phyloP scores from a whole-genome alignment of 306 rosid genomes.

The Herpetospermum pedunculosum region DNA sequence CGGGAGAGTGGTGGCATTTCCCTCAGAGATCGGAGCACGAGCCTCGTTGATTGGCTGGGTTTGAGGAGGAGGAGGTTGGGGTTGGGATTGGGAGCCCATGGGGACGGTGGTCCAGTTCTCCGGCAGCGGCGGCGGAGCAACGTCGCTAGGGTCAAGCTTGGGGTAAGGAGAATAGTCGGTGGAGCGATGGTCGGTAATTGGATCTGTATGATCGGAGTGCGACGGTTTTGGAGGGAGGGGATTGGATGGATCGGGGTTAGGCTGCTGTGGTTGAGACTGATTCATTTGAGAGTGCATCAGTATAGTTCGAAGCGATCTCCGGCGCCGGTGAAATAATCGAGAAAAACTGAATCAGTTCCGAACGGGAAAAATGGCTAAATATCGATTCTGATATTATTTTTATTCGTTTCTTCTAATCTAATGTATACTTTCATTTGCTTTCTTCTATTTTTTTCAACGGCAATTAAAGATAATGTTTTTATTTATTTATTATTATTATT shows the following conservation, averaged over 20 bases:
- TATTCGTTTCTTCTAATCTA: not conserved
- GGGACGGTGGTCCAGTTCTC: conserved; percentile 39
- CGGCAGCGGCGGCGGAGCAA: conserved; percentile 21
- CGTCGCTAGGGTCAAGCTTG: conserved; percentile 54
- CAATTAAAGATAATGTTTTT: not conserved
- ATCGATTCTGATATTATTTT: not conserved
- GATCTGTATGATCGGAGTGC: not conserved
- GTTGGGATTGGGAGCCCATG: conserved; percentile 16
- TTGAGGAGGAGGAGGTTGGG: not conserved
- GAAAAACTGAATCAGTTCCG: not conserved
- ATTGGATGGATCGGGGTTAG: not conserved
- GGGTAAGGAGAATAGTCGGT: conserved; percentile 71
- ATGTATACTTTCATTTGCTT: not conserved
- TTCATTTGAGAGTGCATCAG: not conserved
- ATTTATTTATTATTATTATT: too few species aligned
- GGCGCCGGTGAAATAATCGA: not conserved
- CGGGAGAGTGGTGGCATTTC: conserved; percentile 65
- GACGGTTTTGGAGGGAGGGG: not conserved
- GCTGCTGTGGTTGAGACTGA: not conserved
- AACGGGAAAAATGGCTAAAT: not conserved
- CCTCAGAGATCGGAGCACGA: conserved; percentile 32
- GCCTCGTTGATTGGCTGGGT: conserved; percentile 13
- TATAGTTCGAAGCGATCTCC: not conserved
- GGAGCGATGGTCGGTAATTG: conserved; percentile 17
- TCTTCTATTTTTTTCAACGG: not conserved